Evolutionary conservation across 169 alveolate species (phyloP).

Genomic region (Hepatocystis sp.): DNA sequence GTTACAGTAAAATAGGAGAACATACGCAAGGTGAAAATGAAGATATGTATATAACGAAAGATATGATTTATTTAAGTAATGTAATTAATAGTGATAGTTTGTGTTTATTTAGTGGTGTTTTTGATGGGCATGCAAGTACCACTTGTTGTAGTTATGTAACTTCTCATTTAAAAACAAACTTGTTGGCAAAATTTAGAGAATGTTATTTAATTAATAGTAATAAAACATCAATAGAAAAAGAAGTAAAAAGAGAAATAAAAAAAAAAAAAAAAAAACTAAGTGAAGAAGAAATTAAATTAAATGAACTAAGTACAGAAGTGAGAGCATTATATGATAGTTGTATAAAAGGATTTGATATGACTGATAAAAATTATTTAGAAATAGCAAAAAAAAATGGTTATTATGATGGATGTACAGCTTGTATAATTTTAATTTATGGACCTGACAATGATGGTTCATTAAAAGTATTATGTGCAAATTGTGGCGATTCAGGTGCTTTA

Average conservation of each 20-base stretch:
- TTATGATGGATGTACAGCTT: slow-evolving; percentile 79
- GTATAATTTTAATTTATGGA: slow-evolving; percentile 80
- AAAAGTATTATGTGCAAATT: slow-evolving; percentile 81
- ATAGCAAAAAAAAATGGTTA: slow-evolving; percentile 70
- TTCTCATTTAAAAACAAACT: slow-evolving; percentile 85
- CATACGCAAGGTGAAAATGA: slow-evolving; percentile 81
- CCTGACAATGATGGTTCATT: slow-evolving; percentile 83
- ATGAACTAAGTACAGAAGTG: slow-evolving; percentile 63
- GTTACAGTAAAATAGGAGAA: slow-evolving; percentile 75
- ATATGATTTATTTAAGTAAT: slow-evolving; percentile 82
- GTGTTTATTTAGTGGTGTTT: slow-evolving; percentile 87
- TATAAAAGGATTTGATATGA: slow-evolving; percentile 85
- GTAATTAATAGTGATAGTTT: slow-evolving; percentile 83
- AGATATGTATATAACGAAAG: slow-evolving; percentile 83
- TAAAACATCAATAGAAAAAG: too few relatives aligned
- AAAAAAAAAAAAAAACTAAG: slow-evolving; percentile 75
- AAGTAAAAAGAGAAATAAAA: too few relatives aligned
- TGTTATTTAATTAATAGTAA: slow-evolving; percentile 69
- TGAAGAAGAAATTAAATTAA: slow-evolving; percentile 67
- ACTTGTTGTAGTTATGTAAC: slow-evolving; percentile 87
- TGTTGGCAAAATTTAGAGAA: slow-evolving; percentile 86
- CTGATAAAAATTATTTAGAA: slow-evolving; percentile 85
- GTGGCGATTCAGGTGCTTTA: slow-evolving; percentile 86
- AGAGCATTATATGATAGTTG: slow-evolving; percentile 77
- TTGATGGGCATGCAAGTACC: slow-evolving; percentile 89